These are phyloP conservation scores for Carpinus fangiana DNA, from an alignment of 306 rosid genomes.

Conservation along the genomic window DNA sequence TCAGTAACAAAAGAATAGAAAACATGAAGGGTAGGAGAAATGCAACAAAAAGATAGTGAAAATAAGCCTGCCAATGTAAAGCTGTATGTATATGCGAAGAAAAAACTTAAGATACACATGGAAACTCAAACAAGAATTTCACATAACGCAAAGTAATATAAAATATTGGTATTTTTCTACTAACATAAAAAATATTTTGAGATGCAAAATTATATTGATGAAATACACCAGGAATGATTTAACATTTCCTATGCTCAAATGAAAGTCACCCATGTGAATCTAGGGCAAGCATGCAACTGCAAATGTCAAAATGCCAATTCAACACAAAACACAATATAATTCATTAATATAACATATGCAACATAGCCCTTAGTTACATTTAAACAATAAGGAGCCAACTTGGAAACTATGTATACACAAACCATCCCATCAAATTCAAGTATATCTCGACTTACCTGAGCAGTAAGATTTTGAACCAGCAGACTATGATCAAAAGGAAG, in stretches of 20 bases:
- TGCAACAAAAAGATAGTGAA: not conserved
- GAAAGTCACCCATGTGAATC: not conserved
- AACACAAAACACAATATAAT: not conserved
- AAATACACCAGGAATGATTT: not conserved
- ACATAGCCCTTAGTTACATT: constrained; percentile 10
- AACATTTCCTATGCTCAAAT: not conserved
- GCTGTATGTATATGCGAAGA: not conserved
- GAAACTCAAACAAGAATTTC: not conserved
- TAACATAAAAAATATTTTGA: not conserved
- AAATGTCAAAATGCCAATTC: not conserved
- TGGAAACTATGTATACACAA: not conserved
- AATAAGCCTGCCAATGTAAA: not conserved
- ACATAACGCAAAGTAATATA: not conserved
- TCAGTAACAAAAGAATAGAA: not conserved
- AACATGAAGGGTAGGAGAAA: not conserved
- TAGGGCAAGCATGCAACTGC: not conserved
- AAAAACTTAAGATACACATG: not conserved
- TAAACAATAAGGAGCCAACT: not conserved
- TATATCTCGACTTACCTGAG: constrained; percentile 53
- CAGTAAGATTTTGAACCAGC: constrained; percentile 86
- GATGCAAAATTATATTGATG: not conserved
- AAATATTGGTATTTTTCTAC: not conserved
- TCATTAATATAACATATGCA: not conserved
- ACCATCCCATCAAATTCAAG: not conserved
- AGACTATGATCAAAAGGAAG: constrained; percentile 72